These are phyloP conservation scores for Ulota crispa DNA, from an alignment of 225 moss, liverwort and hornwort genomes.

Conservation along the genomic window DNA sequence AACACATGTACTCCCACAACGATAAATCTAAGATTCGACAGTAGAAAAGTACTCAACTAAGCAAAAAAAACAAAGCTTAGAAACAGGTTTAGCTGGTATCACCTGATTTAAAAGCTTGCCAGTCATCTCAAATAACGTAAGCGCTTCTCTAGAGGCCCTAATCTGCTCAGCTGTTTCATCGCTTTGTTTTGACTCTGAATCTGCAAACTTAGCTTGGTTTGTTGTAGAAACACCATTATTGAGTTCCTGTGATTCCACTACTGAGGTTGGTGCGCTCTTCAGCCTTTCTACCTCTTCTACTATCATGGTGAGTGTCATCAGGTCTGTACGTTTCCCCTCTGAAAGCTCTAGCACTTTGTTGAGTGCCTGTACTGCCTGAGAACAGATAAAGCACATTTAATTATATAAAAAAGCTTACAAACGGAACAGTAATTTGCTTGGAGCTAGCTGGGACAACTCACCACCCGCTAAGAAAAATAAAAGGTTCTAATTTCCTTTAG, in stretches of 20 bases:
- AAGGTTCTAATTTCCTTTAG: background rate
- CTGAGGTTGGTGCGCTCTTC: constrained; percentile 18
- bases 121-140: constrained; percentile 64
- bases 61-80: background rate
- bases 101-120: constrained; percentile 87
- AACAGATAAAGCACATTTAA: background rate
- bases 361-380: constrained; percentile 77
- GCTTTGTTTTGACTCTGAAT: background rate
- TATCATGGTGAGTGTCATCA: constrained; percentile 58
- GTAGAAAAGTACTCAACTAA: background rate
- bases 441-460: background rate
- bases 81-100: background rate
- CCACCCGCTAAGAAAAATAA: background rate
- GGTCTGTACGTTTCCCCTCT: constrained; percentile 76
- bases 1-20: background rate
- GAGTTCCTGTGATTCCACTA: constrained; percentile 5
- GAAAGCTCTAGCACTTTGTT: constrained; percentile 85
- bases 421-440: background rate
- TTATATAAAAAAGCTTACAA: background rate
- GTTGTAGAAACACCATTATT: constrained; percentile 16
- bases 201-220: constrained; percentile 18
- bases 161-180: constrained; percentile 29
- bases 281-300: constrained; percentile 70
- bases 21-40: background rate
- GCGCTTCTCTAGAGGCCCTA: constrained; percentile 51